phyloP scores from a whole-genome alignment of 2,329 filamentous ascomycete species.

The Pseudonectria buxi region DNA sequence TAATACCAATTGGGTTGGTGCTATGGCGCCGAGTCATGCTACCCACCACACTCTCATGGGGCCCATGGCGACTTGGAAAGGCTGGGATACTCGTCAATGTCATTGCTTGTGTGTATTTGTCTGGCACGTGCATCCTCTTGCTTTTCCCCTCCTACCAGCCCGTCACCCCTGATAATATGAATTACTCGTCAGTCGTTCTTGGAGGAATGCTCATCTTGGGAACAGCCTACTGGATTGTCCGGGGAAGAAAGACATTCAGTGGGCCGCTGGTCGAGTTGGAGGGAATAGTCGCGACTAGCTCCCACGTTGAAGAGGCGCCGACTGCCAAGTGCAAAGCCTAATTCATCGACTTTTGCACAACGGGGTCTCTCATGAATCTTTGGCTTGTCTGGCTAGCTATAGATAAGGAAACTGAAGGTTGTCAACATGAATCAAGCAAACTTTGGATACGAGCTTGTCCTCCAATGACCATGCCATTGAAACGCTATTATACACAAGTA shows the following conservation, averaged over 20 bases:
- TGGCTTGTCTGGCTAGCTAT: too few relatives aligned
- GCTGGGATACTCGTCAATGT: conserved; percentile 9
- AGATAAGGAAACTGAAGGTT: too few relatives aligned
- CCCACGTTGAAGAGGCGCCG: too few relatives aligned
- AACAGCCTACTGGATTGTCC: conserved; percentile 10
- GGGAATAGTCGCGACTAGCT: too few relatives aligned
- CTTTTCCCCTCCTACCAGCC: conserved; percentile 12
- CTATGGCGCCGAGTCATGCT: conserved; percentile 9
- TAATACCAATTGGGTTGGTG: conserved; percentile 7
- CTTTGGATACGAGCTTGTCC: too few relatives aligned
- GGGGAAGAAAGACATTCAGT: conserved; percentile 8
- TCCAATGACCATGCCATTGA: too few relatives aligned
- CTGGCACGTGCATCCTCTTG: conserved; percentile 9
- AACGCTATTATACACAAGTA: too few relatives aligned
- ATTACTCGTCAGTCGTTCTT: conserved; percentile 11
- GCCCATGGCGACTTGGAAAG: conserved; percentile 10
- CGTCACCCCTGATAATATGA: conserved; percentile 11
- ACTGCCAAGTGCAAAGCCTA: too few relatives aligned
- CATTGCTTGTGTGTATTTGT: conserved; percentile 5
- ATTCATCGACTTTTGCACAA: too few relatives aligned
- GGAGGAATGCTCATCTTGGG: conserved; percentile 9
- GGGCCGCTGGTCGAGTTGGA: conserved; percentile 10
- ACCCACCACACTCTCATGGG: conserved; percentile 8
- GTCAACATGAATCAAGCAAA: too few relatives aligned
- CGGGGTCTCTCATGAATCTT: too few relatives aligned